A percentile compares a stretch with the other conserved stretches of the same genome.
These are phyloP conservation scores for Chiua sp. DNA, from an alignment of 1,284 basidiomycete species.

Conservation along the genomic window DNA sequence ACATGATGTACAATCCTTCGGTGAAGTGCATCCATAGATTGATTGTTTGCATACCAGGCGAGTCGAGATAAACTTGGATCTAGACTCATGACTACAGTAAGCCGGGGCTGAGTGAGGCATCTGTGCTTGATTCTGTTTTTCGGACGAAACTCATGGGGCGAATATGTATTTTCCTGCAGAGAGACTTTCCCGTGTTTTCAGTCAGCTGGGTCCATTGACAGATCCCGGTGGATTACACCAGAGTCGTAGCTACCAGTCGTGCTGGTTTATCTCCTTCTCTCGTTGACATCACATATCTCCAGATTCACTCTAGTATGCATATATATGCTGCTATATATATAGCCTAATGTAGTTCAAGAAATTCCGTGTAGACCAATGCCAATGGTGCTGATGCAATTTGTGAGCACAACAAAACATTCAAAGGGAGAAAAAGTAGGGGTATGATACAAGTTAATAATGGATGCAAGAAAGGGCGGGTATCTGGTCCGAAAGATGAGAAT, in stretches of 20 bases:
- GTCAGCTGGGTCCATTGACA: neutral
- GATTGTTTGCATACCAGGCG: neutral
- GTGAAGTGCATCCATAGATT: neutral
- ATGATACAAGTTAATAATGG: neutral
- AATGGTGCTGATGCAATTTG: conserved; percentile 4
- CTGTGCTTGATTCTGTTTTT: neutral
- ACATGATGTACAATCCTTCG: neutral
- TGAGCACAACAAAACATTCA: neutral
- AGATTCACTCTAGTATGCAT: neutral
- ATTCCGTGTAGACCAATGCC: conserved; percentile 8
- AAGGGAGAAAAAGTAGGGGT: neutral
- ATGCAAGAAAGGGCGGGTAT: conserved; percentile 23
- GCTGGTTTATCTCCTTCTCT: too few species aligned
- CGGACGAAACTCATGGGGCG: neutral
- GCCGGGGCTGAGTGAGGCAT: neutral
- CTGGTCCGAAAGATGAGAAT: conserved; percentile 17
- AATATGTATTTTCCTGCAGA: neutral
- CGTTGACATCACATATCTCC: neutral
- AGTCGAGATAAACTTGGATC: neutral
- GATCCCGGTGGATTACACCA: too few species aligned
- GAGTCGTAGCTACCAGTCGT: too few species aligned
- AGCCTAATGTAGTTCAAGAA: conserved; percentile 11
- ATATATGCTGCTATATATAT: neutral
- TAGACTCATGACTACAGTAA: too few species aligned
- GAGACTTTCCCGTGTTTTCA: neutral